These are phyloP conservation scores for Sonneratia caseolaris DNA, from an alignment of 345 rosid species.

Conservation along the genomic window DNA sequence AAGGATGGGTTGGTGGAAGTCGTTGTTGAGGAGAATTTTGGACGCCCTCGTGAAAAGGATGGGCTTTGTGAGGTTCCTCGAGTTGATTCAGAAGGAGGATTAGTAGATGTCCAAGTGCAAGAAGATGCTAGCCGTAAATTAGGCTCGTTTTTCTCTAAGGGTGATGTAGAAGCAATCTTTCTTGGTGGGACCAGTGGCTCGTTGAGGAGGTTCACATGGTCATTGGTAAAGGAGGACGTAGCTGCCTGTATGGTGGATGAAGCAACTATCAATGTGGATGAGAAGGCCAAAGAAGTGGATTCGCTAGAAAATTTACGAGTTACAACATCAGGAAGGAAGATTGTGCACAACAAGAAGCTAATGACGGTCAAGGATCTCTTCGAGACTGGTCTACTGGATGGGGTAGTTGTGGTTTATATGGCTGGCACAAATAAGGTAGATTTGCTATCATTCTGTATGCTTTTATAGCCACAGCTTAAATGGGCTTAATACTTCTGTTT, in stretches of 20 bases:
- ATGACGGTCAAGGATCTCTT: slow-evolving; percentile 82
- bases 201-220: slow-evolving; percentile 19
- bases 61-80: slow-evolving; percentile 1
- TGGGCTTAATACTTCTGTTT: background rate
- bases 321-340: slow-evolving; percentile 41
- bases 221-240: slow-evolving; percentile 14
- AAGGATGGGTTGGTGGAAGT: slow-evolving; percentile 21
- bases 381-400: slow-evolving; percentile 86
- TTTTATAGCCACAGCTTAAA: background rate
- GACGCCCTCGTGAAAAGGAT: slow-evolving; percentile 18
- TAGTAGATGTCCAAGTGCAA: slow-evolving; percentile 16
- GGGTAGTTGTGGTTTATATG: slow-evolving; percentile 77
- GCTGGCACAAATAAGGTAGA: slow-evolving; percentile 67
- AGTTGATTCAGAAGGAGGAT: slow-evolving; percentile 6
- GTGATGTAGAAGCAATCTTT: slow-evolving; percentile 11
- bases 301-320: slow-evolving; percentile 38
- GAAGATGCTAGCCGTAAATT: slow-evolving; percentile 2
- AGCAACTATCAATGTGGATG: slow-evolving; percentile 24
- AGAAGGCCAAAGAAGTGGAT: slow-evolving; percentile 35
- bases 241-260: slow-evolving; percentile 23
- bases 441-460: background rate
- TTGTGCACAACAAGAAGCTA: slow-evolving; percentile 44
- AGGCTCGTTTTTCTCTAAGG: background rate
- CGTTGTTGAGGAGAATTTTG: slow-evolving; percentile 18
- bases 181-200: slow-evolving; percentile 14